phyloP scores from a whole-genome alignment of 352 stramenopile genomes.

The Phytophthora syringae region DNA sequence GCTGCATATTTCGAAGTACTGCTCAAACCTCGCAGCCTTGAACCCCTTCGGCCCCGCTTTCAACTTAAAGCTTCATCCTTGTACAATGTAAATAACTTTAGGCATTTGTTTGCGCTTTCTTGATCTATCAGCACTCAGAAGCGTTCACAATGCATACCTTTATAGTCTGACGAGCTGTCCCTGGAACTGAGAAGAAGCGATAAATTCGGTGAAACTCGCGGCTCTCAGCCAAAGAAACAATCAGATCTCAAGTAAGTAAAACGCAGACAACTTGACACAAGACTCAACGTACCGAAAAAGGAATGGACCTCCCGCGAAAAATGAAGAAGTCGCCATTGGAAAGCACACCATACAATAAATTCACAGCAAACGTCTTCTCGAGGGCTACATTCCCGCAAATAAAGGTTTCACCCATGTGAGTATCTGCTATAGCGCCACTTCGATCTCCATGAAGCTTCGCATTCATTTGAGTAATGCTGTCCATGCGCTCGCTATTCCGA shows the following conservation, averaged over 20 bases:
- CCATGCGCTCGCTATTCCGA: constrained; percentile 70
- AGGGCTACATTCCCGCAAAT: constrained; percentile 67
- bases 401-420: constrained; percentile 65
- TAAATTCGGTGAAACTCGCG: constrained; percentile 64
- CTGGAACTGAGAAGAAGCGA: constrained; percentile 62
- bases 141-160: constrained; percentile 55
- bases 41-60: constrained; percentile 36
- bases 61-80: constrained; percentile 61
- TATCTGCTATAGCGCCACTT: constrained; percentile 61
- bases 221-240: constrained; percentile 2
- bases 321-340: constrained; percentile 77
- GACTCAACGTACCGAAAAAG: constrained; percentile 63
- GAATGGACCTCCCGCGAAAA: constrained; percentile 69
- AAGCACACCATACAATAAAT: constrained; percentile 71
- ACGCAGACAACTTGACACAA: neutral
- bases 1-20: too few species aligned
- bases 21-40: constrained; percentile 63
- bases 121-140: constrained; percentile 47
- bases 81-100: constrained; percentile 61
- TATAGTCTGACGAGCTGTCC: constrained; percentile 64
- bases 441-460: constrained; percentile 65
- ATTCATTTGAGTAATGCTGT: constrained; percentile 66
- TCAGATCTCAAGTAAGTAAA: neutral
- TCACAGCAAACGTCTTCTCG: constrained; percentile 66
- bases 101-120: constrained; percentile 42